Base-by-base conservation (phyloP, 257 asterid genomes). In the Fraxinus pennsylvanica region DNA sequence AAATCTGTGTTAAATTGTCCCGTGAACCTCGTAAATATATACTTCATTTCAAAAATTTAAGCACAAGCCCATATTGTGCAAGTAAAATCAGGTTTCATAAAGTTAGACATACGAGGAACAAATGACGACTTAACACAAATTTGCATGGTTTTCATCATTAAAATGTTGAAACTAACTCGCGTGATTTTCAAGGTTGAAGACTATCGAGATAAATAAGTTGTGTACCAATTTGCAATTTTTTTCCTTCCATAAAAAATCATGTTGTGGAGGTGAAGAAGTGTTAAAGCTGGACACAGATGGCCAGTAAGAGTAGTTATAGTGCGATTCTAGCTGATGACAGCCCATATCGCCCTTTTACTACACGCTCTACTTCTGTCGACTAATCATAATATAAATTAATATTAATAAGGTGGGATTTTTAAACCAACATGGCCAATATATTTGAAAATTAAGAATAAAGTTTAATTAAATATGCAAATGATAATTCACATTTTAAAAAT, bases 341-440 rank as follows among this genome's bases (percentile, higher is more conserved):
- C 63, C 63, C 63, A 59, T 19, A 8, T 59, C 30, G 13, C 9
- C 29, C 29, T 19, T 19, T n/a, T 59, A 59, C 7, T 59, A 59
- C 67, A 7, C 30, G 67, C 67, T 30, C 57, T 13, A 3, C 30
- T n/a, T 59, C 12, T 3, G 5, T 59, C 13, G 30, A 1, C 30
- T 7, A 3, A 10, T 59, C 9, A 84, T 41, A 88, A 81, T 81
- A 72, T 74, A 54, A 17, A 19, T 47, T 52, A n/a, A n/a, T 54
- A 21, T 59, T 1, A 21, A 6, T 2, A 2, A 59, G 29, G 15
- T 59, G 27, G 29, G 68, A 61, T 61, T 22, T 61, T 61, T 61
- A 0, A 22, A 33, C 68, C 4, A 2, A 21, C 30, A n/a, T 0
- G 6, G 67, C 30, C 29, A 59, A n/a, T 15, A 17, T 52, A 52